Evolutionary conservation across 192 early-diverging fungal genomes (phyloP), one percentile per base, ranked within the genome.

Genomic region (Thamnidium elegans): DNA sequence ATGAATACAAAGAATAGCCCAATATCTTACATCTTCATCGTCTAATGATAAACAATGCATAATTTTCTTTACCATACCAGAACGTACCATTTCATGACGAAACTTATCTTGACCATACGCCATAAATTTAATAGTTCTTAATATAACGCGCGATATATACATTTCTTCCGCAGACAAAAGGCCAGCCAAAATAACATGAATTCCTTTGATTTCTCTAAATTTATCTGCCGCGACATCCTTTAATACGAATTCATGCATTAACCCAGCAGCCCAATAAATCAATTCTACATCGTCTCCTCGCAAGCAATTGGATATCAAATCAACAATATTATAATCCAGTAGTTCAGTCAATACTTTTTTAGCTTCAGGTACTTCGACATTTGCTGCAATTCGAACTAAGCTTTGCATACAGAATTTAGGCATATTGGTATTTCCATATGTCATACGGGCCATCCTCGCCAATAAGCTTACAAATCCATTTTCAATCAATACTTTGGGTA

Each of bases 381-480:
- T 86, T 3, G 83, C 78, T 7, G 92, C 65, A 32, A 93, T 61
- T 32, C 91, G 75, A 14, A 93, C 91, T 45, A 93, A 66, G 39
- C 85, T 77, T 62, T 93, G 89, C 63, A 93, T 70, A 69, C 89
- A 93, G 9, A 89, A 79, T 56, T 90, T 91, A 48, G 92, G 91
- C 87, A 92, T 89, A 50, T 84, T 92, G 7, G 86, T 84, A 60
- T 92, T 93, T 8, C 91, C 91, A 71, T 91, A 92, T 6, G 88
- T 89, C n/a, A 85, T 70, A 7, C 90, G 73, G 0, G 89, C 79
- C 85, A 92, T 83, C 34, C 71, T 67, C 0, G 85, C 87, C 32
- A 93, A 58, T 8, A 89, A 63, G 15, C 66, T 67, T 52, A 93
- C 76, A 46, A 91, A 75, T 0, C 79, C 86, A 19, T 68, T 67